A percentile compares a stretch with the other conserved stretches of the same genome.
Conservation (phyloP, 768 basidiomycete genomes). For the Lactarius deliciosus region DNA sequence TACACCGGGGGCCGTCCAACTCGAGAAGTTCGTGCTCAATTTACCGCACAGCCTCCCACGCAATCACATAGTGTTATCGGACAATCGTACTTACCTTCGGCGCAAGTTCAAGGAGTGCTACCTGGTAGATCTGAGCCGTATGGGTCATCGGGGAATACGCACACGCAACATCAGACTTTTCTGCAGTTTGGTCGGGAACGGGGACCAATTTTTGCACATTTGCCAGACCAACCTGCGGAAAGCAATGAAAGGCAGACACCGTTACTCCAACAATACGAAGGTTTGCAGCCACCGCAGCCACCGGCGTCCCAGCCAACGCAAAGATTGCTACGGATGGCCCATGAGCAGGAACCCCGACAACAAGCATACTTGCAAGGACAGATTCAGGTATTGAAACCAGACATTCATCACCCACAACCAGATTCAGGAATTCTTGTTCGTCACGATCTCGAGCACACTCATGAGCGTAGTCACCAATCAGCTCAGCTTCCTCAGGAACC, state of each 20-base stretch:
- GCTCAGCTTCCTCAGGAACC: constrained; percentile 35
- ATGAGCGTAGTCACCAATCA: constrained; percentile 31
- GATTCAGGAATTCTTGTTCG: constrained; percentile 25
- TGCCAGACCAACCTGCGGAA: background rate
- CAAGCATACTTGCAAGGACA: constrained; percentile 25
- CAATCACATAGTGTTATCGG: background rate
- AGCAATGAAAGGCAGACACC: background rate
- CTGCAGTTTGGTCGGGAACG: background rate
- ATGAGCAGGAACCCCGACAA: constrained; percentile 13
- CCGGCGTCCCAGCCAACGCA: constrained; percentile 10
- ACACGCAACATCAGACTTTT: background rate
- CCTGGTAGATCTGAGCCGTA: constrained; percentile 10
- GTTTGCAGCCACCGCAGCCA: background rate
- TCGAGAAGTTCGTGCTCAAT: constrained; percentile 8
- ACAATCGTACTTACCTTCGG: background rate
- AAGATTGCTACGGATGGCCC: background rate
- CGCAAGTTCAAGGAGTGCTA: background rate
- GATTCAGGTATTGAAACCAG: constrained; percentile 30
- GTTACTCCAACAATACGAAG: background rate
- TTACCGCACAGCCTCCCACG: background rate
- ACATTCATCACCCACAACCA: constrained; percentile 33
- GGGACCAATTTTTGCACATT: background rate
- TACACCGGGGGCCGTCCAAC: constrained; percentile 4
- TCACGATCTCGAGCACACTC: constrained; percentile 32
- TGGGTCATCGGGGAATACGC: background rate